Conservation (phyloP, 441 rosid species). For the Populus hybrid region DNA sequence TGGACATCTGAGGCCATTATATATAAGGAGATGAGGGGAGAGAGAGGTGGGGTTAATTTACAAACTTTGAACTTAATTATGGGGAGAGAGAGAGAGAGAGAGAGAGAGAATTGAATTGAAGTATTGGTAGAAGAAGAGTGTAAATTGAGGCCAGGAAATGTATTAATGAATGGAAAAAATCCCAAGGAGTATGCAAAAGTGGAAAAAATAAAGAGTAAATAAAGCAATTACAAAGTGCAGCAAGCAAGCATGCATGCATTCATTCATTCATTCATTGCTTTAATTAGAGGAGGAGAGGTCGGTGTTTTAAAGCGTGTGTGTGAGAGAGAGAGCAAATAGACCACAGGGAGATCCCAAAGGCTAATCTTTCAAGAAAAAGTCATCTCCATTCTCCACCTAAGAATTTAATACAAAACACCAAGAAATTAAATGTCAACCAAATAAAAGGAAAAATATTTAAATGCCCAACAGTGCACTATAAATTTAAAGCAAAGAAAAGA, state of each 20-base stretch:
- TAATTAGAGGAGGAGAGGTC: conserved; percentile 3
- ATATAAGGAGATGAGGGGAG: conserved; percentile 37
- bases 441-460: conserved; percentile 28
- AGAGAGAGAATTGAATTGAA: conserved; percentile 42
- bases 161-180: conserved; percentile 48
- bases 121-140: conserved; percentile 50
- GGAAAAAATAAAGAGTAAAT: conserved; percentile 38
- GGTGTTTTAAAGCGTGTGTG: conserved; percentile 24
- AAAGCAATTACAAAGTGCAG: conserved; percentile 32
- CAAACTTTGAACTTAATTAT: conserved; percentile 71
- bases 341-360: conserved; percentile 26
- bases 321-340: conserved; percentile 15
- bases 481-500: conserved; percentile 33
- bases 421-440: conserved; percentile 74
- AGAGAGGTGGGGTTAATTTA: conserved; percentile 43
- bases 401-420: conserved; percentile 63
- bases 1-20: conserved; percentile 52
- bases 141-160: conserved; percentile 68
- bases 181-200: conserved; percentile 36
- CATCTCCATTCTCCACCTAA: conserved; percentile 36
- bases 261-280: conserved; percentile 43
- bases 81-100: conserved; percentile 44
- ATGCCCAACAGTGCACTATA: conserved; percentile 18
- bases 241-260: conserved; percentile 7
- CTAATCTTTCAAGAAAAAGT: conserved; percentile 14